Conservation (phyloP, 345 rosid species). For the Aquilaria malaccensis region DNA sequence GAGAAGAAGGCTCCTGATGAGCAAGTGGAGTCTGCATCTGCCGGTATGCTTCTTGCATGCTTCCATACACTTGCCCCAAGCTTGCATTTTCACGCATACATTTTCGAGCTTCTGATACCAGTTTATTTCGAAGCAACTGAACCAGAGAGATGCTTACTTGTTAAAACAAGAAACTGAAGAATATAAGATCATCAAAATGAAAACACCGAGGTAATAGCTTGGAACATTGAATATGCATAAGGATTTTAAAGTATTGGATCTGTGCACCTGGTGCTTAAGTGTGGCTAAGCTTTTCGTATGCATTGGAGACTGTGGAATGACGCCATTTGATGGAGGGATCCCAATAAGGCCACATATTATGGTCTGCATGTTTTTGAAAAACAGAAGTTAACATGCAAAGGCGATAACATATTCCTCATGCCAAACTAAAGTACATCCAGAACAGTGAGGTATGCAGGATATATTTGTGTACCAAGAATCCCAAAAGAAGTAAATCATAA, state of each 20-base stretch:
- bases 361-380: constrained; percentile 30
- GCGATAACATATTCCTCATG: too few species aligned
- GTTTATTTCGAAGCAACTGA: constrained; percentile 65
- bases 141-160: neutral
- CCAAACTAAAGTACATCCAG: neutral
- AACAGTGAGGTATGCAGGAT: constrained; percentile 3
- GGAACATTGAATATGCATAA: neutral
- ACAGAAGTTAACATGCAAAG: too few species aligned
- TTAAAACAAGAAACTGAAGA: neutral
- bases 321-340: constrained; percentile 79
- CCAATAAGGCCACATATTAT: constrained; percentile 72
- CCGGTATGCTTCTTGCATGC: constrained; percentile 73
- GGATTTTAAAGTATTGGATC: neutral
- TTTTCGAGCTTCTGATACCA: constrained; percentile 54
- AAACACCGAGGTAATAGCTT: neutral
- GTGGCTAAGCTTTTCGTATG: constrained; percentile 83
- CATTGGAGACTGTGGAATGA: constrained; percentile 87
- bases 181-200: neutral
- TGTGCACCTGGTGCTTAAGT: constrained; percentile 62
- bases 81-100: constrained; percentile 49
- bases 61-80: constrained; percentile 56
- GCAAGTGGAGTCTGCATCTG: constrained; percentile 65
- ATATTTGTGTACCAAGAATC: constrained; percentile 53
- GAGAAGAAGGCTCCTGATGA: constrained; percentile 50
- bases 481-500: constrained; percentile 85